Evolutionary conservation across 169 alveolate genomes (phyloP).

Genomic region (Plasmodium knowlesi): DNA sequence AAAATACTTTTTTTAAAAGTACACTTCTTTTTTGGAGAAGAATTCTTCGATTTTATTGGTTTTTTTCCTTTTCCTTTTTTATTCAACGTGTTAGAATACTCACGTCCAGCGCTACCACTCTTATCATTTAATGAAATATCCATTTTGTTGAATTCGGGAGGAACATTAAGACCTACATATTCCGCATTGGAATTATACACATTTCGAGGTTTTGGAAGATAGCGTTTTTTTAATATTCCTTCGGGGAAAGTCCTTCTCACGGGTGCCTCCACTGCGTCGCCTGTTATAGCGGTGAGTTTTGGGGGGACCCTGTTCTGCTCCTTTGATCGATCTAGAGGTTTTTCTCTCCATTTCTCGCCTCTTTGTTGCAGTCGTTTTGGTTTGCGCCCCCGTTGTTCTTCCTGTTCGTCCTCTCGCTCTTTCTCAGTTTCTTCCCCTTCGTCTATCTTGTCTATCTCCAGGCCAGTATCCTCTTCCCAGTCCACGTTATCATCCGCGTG

Average conservation of each 20-base stretch:
- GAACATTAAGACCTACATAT: background rate
- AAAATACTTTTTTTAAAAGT: slow-evolving; percentile 2
- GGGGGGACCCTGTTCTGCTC: background rate
- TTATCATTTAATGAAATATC: background rate
- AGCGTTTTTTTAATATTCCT: slow-evolving; percentile 26
- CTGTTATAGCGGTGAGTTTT: background rate
- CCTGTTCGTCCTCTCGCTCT: slow-evolving; percentile 1
- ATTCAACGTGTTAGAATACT: background rate
- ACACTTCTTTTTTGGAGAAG: background rate
- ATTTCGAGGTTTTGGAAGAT: background rate
- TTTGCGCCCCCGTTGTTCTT: background rate
- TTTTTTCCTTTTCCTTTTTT: background rate
- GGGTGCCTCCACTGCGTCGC: background rate
- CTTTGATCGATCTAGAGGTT: background rate
- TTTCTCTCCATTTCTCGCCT: background rate
- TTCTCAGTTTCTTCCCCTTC: background rate
- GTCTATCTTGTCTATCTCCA: background rate
- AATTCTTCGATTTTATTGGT: background rate
- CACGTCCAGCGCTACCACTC: background rate
- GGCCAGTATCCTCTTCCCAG: background rate
- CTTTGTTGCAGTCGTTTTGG: background rate
- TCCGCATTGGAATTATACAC: background rate
- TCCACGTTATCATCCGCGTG: background rate
- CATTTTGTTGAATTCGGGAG: background rate
- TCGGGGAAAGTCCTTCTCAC: background rate